Base-by-base conservation (phyloP, 2,329 filamentous ascomycete species). In the Xylariaceae sp. region DNA sequence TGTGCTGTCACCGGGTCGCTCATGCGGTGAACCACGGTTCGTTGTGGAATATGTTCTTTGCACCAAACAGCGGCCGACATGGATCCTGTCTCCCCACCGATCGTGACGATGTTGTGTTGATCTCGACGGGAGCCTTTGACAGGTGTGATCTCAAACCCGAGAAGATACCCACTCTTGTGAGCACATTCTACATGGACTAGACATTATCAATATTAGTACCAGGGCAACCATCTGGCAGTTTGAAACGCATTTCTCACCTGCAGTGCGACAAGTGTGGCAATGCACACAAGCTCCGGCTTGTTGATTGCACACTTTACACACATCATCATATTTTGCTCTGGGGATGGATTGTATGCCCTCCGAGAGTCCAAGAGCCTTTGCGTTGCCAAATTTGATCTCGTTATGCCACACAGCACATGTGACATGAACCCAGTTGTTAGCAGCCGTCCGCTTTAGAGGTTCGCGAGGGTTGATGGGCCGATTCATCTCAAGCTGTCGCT, bases 351-450 rank as follows among this genome's bases (percentile, higher is more conserved):
- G 88, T 58, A 99, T 90, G 17, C 93, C 93, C 72, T 99, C 94
- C 2, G 89, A 91, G 31, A 91, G 87, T 61, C 91, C 88, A 33
- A 99, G 75, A 16, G 88, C 84, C 63, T 86, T 85, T 16, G 91
- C 88, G 62, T 89, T 89, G 56, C 89, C 92, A 69, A 97, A 99
- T 65, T 92, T 94, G 63, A 96, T 87, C 70, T 99, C 94, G 0
- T 90, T 86, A 11, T 88, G 92, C 85, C 90, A 97, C 16, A 96
- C 78, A 1, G 94, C 92, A 66, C 94, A 99, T 36, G 88, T 87
- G 28, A 97, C 90, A 68, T 99, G 94, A 14, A 97, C 90, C 94
- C 94, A 99, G 66, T 97, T 97, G 73, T 97, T 97, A 67, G 95
- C 91, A 4, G 88, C 89, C 0, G 94, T 99, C 45, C 90, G 84